These are phyloP conservation scores for Rhodamnia rubescens DNA, from an alignment of 345 rosid genomes.

Conservation along the genomic window DNA sequence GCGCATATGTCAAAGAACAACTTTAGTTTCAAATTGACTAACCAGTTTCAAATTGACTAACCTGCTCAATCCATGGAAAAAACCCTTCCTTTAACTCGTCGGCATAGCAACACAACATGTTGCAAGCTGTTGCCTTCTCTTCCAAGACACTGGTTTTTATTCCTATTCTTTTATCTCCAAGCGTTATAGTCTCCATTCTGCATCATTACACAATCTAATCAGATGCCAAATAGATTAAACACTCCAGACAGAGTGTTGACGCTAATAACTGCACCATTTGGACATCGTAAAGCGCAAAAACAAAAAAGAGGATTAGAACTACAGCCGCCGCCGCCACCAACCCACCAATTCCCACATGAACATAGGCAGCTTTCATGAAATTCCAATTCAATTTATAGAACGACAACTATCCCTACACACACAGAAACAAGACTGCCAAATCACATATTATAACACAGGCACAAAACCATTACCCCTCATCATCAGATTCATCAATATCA, in stretches of 20 bases:
- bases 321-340: background rate
- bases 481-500: constrained; percentile 88
- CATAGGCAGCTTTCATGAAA: background rate
- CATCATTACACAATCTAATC: background rate
- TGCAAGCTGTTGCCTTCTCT: constrained; percentile 98
- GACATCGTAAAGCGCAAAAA: background rate
- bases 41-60: constrained; percentile 29
- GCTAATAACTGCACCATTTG: background rate
- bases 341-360: background rate
- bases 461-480: constrained; percentile 59
- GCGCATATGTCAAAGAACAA: background rate
- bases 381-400: background rate
- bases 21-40: background rate
- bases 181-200: constrained; percentile 99
- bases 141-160: constrained; percentile 97
- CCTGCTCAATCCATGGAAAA: constrained; percentile 99
- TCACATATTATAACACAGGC: background rate
- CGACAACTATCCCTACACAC: background rate
- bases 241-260: background rate
- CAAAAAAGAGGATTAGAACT: background rate
- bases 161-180: constrained; percentile 98
- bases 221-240: background rate
- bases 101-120: constrained; percentile 98
- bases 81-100: constrained; percentile 99
- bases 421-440: background rate